Conservation (phyloP, 2,329 filamentous ascomycete species). For the Penicillium sp. region DNA sequence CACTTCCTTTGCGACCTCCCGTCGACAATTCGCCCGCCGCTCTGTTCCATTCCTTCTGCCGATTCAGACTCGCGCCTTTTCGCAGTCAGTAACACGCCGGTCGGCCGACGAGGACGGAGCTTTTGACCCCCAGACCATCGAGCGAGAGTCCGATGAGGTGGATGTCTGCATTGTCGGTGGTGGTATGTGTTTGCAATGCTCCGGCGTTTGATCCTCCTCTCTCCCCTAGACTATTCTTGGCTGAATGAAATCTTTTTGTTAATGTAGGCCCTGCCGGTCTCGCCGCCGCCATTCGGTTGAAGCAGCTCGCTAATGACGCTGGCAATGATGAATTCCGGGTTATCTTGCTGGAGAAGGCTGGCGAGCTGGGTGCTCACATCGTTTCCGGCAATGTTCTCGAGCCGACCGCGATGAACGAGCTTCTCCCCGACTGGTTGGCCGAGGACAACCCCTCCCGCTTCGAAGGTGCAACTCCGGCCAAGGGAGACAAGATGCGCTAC, state of each 20-base stretch:
- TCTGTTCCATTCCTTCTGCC: constrained; percentile 26
- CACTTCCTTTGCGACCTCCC: constrained; percentile 25
- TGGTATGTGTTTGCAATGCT: constrained; percentile 52
- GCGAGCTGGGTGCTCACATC: constrained; percentile 92
- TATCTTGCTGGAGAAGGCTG: constrained; percentile 89
- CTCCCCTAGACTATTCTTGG: not conserved
- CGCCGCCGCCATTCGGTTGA: constrained; percentile 88
- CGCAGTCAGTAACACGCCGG: constrained; percentile 45
- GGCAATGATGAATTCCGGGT: constrained; percentile 97
- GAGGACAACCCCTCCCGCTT: constrained; percentile 88
- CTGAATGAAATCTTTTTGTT: constrained; percentile 11
- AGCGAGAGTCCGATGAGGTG: constrained; percentile 89
- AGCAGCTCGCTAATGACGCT: constrained; percentile 91
- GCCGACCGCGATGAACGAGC: constrained; percentile 82
- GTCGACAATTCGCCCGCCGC: constrained; percentile 26
- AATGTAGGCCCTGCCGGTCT: constrained; percentile 79
- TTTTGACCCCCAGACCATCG: constrained; percentile 70
- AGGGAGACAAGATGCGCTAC: constrained; percentile 87
- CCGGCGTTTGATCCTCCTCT: not conserved
- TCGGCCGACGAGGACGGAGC: constrained; percentile 56
- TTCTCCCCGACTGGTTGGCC: constrained; percentile 90
- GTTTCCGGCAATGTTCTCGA: constrained; percentile 95
- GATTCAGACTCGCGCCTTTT: constrained; percentile 49
- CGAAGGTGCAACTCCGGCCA: constrained; percentile 81
- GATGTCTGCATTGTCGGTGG: constrained; percentile 97